Base-by-base conservation (phyloP, 1,284 basidiomycete genomes). In the Boletus nobilissimus region DNA sequence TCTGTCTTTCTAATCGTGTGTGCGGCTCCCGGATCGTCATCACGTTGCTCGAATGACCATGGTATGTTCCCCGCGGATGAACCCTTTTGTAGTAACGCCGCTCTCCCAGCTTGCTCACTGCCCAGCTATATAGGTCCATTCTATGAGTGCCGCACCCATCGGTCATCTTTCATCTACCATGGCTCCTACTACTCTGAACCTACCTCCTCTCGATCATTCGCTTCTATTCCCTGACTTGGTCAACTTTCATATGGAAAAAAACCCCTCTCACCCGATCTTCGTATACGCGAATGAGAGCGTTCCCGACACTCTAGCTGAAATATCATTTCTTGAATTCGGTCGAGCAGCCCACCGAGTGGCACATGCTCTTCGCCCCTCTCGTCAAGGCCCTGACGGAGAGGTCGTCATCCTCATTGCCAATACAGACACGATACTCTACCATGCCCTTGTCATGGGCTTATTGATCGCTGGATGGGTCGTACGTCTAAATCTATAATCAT, bases 371-470 rank as follows among this genome's bases (percentile, higher is more conserved):
- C 85, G 84, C 0, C 85, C 85, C 18, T 72, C 43, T 1, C 75
- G 80, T 3, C 62, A 69, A n/a, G 84, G 85, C 29, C 3, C 32
- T 2, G 86, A 87, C 18, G 81, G 77, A 5, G 80, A 85, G 36
- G 80, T 87, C 9, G 82, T 86, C 1, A 83, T 87, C 67, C 34
- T 87, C n/a, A 83, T 87, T 22, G 86, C 85, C 14, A 82, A 86
- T 22, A 82, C 82, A 0, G 87, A 87, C 64, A 85, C 86, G 2
- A 75, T 88, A 36, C 75, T 85, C 26, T 79, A 88, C 38, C 86
- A 88, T 34, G 84, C 86, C 2, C 68, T 81, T 4, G 70, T 82
- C 3, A 75, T 73, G 0, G 86, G 86, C 10, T 70, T 87, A 22
- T 83, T 81, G 1, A 63, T 82, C 11, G 83, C 86, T 19, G 86